Base-by-base conservation (phyloP, 345 rosid species). In the Garcia nutans region DNA sequence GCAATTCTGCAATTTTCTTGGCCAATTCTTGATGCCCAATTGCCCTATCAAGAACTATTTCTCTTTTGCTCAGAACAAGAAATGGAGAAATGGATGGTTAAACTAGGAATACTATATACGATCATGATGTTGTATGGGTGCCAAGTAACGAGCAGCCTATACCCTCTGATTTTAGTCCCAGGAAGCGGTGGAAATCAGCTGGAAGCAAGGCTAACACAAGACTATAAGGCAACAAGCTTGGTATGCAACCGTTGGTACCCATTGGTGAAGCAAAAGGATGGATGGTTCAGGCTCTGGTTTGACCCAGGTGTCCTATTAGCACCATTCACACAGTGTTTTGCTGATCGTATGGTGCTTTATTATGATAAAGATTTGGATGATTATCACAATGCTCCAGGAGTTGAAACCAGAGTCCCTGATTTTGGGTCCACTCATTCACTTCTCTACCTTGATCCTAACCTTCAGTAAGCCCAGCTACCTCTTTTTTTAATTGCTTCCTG, bases 211-310 rank as follows among this genome's bases (percentile, higher is more conserved):
- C 84, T 92, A 31, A 90, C 89, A 57, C 17, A 61, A n/a, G 85
- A 70, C 28, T 92, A 90, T 85, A 87, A 80, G 75, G 86, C 99
- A 47, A 57, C 81, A 17, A 85, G 85, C 62, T 42, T 84, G 42
- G 45, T 89, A 76, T 91, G 97, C 79, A 80, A 79, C 72, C 88
- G 90, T 8, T 88, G 84, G 82, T 79, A 83, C 77, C 96, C 93
- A 57, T 8, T 81, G 52, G 65, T 12, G 8, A 89, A 85, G 80
- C 83, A 85, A 64, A 78, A 75, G 64, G 85, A 79, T 44, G 98
- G 97, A 0, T 91, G 98, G 97, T 94, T 92, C 86, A 87, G 96
- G 82, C 70, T 91, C 17, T 95, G 99, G 97, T 89, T 92, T 65
- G 99, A 95, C 77, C 82, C 87, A 33, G 58, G 80, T 20, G 97